Evolutionary conservation across 2,329 filamentous ascomycete genomes (phyloP).

Genomic region (Fusarium camptoceras): DNA sequence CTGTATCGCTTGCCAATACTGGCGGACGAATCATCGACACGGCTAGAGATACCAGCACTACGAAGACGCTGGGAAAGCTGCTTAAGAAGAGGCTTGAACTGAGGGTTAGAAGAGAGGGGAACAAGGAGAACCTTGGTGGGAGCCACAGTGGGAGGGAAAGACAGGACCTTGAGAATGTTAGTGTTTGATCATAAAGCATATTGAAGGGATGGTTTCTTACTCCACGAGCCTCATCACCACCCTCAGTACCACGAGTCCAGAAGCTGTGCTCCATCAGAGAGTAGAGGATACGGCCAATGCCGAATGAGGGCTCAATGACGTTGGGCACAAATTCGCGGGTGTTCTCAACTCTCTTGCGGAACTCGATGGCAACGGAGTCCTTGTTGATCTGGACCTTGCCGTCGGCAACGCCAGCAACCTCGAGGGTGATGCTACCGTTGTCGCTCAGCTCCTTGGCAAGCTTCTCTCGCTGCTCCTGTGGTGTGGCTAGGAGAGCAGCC

Average conservation of each 20-base stretch:
- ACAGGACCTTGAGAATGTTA: conserved; percentile 59
- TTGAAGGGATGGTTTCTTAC: conserved; percentile 67
- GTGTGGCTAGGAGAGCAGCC: conserved; percentile 77
- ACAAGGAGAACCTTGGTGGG: conserved; percentile 95
- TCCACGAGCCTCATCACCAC: conserved; percentile 80
- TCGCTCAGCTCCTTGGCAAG: conserved; percentile 79
- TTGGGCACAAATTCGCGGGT: conserved; percentile 93
- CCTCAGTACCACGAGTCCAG: conserved; percentile 79
- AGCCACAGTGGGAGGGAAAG: conserved; percentile 74
- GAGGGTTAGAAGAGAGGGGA: conserved; percentile 82
- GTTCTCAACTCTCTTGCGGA: conserved; percentile 84
- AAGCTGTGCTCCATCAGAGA: conserved; percentile 93
- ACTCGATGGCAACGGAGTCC: conserved; percentile 86
- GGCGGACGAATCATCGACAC: conserved; percentile 89
- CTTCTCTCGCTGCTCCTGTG: conserved; percentile 84
- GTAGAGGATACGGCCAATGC: conserved; percentile 95
- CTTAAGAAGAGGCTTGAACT: conserved; percentile 82
- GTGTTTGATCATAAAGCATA: neutral
- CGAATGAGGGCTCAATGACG: conserved; percentile 97
- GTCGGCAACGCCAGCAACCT: conserved; percentile 73
- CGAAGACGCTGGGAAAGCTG: conserved; percentile 81
- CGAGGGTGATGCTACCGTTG: conserved; percentile 79
- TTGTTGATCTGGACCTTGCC: conserved; percentile 83
- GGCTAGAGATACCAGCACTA: conserved; percentile 80
- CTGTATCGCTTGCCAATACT: conserved; percentile 95